A percentile compares a stretch with the other conserved stretches of the same genome.
These are phyloP conservation scores for Suhomyces faveliae DNA, from an alignment of 805 yeast genomes.

Conservation along the genomic window DNA sequence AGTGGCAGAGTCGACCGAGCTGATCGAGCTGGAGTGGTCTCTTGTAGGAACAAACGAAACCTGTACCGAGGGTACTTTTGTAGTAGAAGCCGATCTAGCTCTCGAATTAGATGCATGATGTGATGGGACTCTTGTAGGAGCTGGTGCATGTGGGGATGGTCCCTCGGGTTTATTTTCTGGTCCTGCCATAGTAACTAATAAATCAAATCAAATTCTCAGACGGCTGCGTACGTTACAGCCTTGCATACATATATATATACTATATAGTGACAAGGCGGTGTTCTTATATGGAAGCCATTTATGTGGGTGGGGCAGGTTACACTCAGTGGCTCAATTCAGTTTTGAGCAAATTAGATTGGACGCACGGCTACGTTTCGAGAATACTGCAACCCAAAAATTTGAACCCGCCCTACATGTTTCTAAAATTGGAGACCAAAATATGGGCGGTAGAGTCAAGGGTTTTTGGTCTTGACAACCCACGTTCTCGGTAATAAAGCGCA, in stretches of 20 bases:
- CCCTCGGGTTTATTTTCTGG: neutral
- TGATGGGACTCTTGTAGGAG: conserved; percentile 3
- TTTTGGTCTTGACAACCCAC: too few species aligned
- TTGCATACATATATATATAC: neutral
- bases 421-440: neutral
- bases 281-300: neutral
- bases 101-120: conserved; percentile 7
- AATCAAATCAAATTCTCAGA: neutral
- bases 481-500: too few species aligned
- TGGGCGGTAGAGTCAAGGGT: too few species aligned
- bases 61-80: conserved; percentile 4
- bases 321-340: neutral
- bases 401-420: neutral
- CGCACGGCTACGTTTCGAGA: neutral
- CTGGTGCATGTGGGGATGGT: neutral
- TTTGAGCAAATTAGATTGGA: neutral
- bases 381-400: neutral
- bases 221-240: too few species aligned
- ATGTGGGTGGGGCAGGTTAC: neutral
- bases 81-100: conserved; percentile 13
- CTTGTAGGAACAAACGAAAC: conserved; percentile 11
- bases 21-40: conserved; percentile 24
- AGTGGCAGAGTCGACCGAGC: conserved; percentile 17
- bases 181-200: neutral
- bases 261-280: neutral